Evolutionary conservation across 2,329 filamentous ascomycete species (phyloP).

Genomic region (Stagonosporopsis vannaccii): DNA sequence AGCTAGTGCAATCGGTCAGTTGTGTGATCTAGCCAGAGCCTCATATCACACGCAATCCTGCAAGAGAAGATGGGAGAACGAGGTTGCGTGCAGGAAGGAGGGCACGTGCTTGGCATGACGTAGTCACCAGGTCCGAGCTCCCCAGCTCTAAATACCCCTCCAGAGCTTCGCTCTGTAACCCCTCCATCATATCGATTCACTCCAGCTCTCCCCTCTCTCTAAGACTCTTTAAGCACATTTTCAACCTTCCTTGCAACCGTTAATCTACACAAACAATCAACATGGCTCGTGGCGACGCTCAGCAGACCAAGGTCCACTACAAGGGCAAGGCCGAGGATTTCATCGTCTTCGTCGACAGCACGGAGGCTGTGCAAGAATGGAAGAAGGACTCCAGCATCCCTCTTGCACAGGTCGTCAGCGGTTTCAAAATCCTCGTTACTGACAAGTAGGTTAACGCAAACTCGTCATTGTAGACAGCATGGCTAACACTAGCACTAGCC

Average conservation of each 20-base stretch:
- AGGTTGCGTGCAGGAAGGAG: conserved; percentile 3
- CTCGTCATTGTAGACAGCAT: neutral
- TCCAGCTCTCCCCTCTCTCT: conserved; percentile 11
- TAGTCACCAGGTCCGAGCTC: conserved; percentile 32
- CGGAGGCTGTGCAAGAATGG: conserved; percentile 78
- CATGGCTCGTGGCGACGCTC: conserved; percentile 58
- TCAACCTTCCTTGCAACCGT: neutral
- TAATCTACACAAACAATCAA: conserved; percentile 14
- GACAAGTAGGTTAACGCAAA: conserved; percentile 72
- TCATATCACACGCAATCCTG: conserved; percentile 19
- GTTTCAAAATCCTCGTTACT: conserved; percentile 89
- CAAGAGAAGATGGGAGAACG: conserved; percentile 19
- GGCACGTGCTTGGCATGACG: conserved; percentile 44
- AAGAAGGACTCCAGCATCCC: conserved; percentile 79
- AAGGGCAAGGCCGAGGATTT: conserved; percentile 77
- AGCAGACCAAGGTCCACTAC: conserved; percentile 81
- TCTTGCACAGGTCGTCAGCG: conserved; percentile 82
- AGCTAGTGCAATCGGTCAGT: neutral
- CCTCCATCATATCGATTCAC: conserved; percentile 23
- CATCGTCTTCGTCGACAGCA: conserved; percentile 69
- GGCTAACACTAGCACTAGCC: conserved; percentile 61
- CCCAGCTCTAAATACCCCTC: conserved; percentile 44
- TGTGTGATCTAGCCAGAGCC: conserved; percentile 27
- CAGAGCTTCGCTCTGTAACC: conserved; percentile 34
- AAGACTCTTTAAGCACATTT: neutral